Evolutionary conservation across 2,329 filamentous ascomycete species (phyloP).

Genomic region (Dactylellina cionopaga): DNA sequence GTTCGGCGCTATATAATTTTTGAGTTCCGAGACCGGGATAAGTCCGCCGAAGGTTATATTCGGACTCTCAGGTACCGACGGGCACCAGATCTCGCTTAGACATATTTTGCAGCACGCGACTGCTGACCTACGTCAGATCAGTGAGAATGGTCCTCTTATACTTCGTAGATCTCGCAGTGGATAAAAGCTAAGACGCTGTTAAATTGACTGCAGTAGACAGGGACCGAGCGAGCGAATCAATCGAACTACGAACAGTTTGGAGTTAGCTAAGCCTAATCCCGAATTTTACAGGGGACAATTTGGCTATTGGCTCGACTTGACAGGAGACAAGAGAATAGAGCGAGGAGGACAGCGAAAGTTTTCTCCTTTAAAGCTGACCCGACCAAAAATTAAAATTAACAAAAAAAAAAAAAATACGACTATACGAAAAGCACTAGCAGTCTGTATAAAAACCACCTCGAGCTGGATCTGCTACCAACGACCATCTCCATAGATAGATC

Average conservation of each 20-base stretch:
- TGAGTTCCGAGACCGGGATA: not conserved
- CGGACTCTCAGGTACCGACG: conserved; percentile 2
- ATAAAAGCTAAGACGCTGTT: no score
- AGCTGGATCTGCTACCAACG: not conserved
- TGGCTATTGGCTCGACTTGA: no score
- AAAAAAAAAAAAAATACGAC: not conserved
- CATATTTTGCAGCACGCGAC: conserved; percentile 15
- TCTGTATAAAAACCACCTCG: not conserved
- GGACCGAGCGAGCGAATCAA: not conserved
- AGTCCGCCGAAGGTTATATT: not conserved
- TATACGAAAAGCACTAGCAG: not conserved
- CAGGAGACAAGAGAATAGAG: conserved; percentile 7
- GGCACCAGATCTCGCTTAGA: conserved; percentile 26
- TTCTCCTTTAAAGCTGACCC: not conserved
- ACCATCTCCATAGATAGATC: not conserved
- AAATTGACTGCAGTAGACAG: no score
- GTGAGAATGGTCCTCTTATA: no score
- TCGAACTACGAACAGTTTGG: not conserved
- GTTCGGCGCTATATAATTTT: no score
- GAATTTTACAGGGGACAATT: conserved; percentile 1
- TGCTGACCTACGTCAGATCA: not conserved
- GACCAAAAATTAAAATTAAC: not conserved
- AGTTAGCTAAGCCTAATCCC: conserved; percentile 4
- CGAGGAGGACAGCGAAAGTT: not conserved
- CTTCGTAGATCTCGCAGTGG: no score